A percentile compares a stretch with the other conserved stretches of the same genome.
phyloP scores from a whole-genome alignment of 441 rosid genomes.

The Aleurites moluccanus region DNA sequence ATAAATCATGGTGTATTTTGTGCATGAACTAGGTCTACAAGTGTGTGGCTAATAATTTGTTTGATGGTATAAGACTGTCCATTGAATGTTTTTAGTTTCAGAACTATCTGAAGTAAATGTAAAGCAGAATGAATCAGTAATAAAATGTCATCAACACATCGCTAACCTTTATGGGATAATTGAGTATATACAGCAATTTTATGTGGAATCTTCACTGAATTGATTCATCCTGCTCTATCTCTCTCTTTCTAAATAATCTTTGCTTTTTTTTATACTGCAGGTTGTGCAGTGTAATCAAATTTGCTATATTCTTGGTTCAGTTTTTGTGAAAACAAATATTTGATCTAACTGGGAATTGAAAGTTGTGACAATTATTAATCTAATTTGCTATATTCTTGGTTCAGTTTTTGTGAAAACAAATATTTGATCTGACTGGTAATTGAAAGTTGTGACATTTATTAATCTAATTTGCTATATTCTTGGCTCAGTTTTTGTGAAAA shows the following conservation, averaged over 20 bases:
- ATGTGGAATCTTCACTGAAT: not conserved
- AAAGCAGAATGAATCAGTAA: not conserved
- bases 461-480: too few relatives aligned
- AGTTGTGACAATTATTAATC: constrained; percentile 7
- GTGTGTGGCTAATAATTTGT: not conserved
- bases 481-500: constrained; percentile 4
- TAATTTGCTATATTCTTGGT: constrained; percentile 2
- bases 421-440: constrained; percentile 14
- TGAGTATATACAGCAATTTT: not conserved
- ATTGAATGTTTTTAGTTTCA: not conserved
- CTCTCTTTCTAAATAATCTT: not conserved
- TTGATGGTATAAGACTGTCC: not conserved
- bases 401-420: constrained; percentile 4
- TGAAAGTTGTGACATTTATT: constrained; percentile 23
- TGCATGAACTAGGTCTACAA: not conserved
- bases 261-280: not conserved
- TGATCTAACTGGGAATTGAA: constrained; percentile 18
- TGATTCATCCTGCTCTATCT: not conserved
- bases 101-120: not conserved
- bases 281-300: constrained; percentile 4
- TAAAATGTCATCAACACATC: not conserved
- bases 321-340: constrained; percentile 10
- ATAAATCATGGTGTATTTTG: not conserved
- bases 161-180: not conserved
- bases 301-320: constrained; percentile 3